Evolutionary conservation across 257 asterid species (phyloP), one percentile per base, ranked within the genome.

Genomic region (Lithospermum erythrorhizon): DNA sequence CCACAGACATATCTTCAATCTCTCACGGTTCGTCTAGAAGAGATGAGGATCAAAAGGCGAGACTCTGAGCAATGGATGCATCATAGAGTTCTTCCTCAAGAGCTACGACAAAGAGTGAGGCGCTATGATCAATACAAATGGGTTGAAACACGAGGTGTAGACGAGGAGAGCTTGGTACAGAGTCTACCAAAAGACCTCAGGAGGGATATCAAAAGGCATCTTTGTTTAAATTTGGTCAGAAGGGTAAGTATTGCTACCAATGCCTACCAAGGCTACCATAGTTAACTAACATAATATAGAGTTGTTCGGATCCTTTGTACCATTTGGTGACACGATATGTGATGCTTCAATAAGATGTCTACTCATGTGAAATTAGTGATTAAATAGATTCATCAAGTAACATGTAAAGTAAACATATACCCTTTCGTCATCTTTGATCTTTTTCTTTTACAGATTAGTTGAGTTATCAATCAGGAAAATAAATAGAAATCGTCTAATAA

Each of bases 11-110:
- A 88, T 78, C 98, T 91, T 75, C 98, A 91, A 65, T 91, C 96
- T 56, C 82, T 86, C 54, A 78, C 94, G 2, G 90, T 86, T 65
- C 82, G 95, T 22, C 81, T 86, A 53, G 98, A 91, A 78, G 96
- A 91, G 74, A 91, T 91, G 98, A 82, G 98, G 72, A 68, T 91
- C 61, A 91, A 88, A 65, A 78, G 87, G 62, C 85, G 94, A 2
- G 98, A 91, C 69, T 86, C 98, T 0, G 96, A 91, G 83, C 97
- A 81, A 61, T 91, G 98, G 98, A 91, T 91, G 98, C 96, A 84
- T 75, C 98, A 91, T 73, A 73, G 98, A 55, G 90, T 91, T 29
- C 88, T 91, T 21, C 98, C 98, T 19, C 77, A 75, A 20, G 95
- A 91, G 69, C 84, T 86, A 21, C 77, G 84, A 80, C 93, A 88